Base-by-base conservation (phyloP, 192 early-diverging fungal genomes). In the Podila horticola region DNA sequence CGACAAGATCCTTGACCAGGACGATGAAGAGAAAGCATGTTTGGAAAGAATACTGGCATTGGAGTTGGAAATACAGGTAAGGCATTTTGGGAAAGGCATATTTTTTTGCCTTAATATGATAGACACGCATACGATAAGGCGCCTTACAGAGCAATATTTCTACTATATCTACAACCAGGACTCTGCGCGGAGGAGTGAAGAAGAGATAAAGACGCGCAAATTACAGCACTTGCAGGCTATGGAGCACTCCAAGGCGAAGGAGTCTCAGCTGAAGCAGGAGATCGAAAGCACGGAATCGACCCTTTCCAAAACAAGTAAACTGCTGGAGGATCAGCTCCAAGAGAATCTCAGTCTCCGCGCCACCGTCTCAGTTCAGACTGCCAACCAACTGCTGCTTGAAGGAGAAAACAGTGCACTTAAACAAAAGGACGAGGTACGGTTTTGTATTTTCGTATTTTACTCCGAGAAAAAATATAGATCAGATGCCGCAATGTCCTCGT, bases 301-400 rank as follows among this genome's bases (percentile, higher is more conserved):
- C 8, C 36, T 87, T 10, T 64, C 68, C 1, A 36, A 66, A 10
- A 83, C 74, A 19, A 67, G 84, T 28, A 68, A 66, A 11, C 69
- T 69, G n/a, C 48, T 88, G 5, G 67, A 72, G 6, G 71, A 50
- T 10, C 84, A 83, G 58, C 76, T 74, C 29, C 63, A 74, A 49
- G 89, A 92, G 70, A 76, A 86, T 51, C 38, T 34, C 26, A 67
- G 77, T 24, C 67, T 86, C 5, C 73, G 84, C 49, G 49, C 75
- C 2, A 88, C 89, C 4, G 84, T 92, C 11, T 86, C 88, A 2
- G 75, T 83, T 0, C 86, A 90, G 49, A 84, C 87, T 5, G 84
- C 89, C 7, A 59, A 81, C 15, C 72, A 70, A 12, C 26, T 85
- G 5, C 71, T 85, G 1, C 66, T 92, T 12, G 88, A 89, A 50